phyloP scores from a whole-genome alignment of 1,284 basidiomycete species.

The Cutaneotrichosporon dermatis region DNA sequence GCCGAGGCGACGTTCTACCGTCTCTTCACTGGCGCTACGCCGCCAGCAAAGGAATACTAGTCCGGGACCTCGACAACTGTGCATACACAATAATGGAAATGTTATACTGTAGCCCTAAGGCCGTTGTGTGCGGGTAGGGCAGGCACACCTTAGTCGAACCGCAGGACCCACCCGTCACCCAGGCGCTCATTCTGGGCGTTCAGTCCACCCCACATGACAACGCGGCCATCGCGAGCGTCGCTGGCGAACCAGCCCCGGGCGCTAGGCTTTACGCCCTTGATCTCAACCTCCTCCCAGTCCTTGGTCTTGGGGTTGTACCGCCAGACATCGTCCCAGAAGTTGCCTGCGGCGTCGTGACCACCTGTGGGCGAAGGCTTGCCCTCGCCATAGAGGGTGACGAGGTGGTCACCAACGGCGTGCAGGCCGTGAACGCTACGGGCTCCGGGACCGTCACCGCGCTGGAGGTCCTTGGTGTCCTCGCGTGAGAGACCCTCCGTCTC shows the following conservation, averaged over 20 bases:
- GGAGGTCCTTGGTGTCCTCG: slow-evolving; percentile 4
- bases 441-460: slow-evolving; percentile 14
- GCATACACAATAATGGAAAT: too few species aligned
- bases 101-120: too few species aligned
- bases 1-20: too few species aligned
- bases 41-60: too few species aligned
- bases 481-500: slow-evolving; percentile 15
- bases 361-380: slow-evolving; percentile 30
- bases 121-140: too few species aligned
- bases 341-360: slow-evolving; percentile 35
- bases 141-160: background rate
- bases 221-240: slow-evolving; percentile 13
- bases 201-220: slow-evolving; percentile 43
- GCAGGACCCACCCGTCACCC: slow-evolving; percentile 37
- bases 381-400: slow-evolving; percentile 26
- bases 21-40: too few species aligned
- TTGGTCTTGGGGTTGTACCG: slow-evolving; percentile 12
- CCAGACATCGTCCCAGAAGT: slow-evolving; percentile 38
- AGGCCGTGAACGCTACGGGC: slow-evolving; percentile 26
- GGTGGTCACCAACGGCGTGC: slow-evolving; percentile 10
- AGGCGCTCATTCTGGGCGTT: slow-evolving; percentile 39
- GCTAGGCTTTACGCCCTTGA: slow-evolving; percentile 16
- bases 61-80: too few species aligned
- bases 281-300: slow-evolving; percentile 19
- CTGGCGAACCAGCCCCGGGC: slow-evolving; percentile 45